A percentile compares a stretch with the other conserved stretches of the same genome.
Evolutionary conservation across 495 filamentous ascomycete genomes (phyloP).

Genomic region (Letharia columbiana): DNA sequence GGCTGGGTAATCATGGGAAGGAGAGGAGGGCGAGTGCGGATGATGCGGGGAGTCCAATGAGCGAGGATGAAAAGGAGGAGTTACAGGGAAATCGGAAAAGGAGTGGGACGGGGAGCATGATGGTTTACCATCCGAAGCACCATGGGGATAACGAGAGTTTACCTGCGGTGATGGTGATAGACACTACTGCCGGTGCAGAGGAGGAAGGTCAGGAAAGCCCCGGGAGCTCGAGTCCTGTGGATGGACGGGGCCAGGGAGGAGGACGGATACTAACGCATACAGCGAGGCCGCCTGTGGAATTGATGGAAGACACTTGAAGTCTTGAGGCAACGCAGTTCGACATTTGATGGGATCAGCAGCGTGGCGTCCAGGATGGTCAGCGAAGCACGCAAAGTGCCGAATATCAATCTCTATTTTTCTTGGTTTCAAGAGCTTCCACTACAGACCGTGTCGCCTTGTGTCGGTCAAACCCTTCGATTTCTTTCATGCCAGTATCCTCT

Average conservation of each 20-base stretch:
- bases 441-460: neutral
- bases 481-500: neutral
- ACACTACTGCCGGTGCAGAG: conserved; percentile 58
- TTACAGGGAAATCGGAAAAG: conserved; percentile 26
- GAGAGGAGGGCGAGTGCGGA: conserved; percentile 9
- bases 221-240: conserved; percentile 30
- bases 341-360: neutral
- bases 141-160: conserved; percentile 68
- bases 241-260: conserved; percentile 37
- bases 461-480: neutral
- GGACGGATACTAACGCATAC: conserved; percentile 63
- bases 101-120: conserved; percentile 57
- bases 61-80: conserved; percentile 44
- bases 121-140: conserved; percentile 68
- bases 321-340: neutral
- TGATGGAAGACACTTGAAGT: conserved; percentile 55
- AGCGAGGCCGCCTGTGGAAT: conserved; percentile 74
- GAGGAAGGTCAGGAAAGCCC: conserved; percentile 32
- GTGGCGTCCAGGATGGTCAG: conserved; percentile 7
- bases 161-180: conserved; percentile 85
- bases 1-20: conserved; percentile 40
- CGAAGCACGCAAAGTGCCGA: neutral
- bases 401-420: neutral
- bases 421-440: neutral
- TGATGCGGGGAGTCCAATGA: conserved; percentile 1